phyloP scores from a whole-genome alignment of 768 basidiomycete genomes.

The Pleurotus platypus region DNA sequence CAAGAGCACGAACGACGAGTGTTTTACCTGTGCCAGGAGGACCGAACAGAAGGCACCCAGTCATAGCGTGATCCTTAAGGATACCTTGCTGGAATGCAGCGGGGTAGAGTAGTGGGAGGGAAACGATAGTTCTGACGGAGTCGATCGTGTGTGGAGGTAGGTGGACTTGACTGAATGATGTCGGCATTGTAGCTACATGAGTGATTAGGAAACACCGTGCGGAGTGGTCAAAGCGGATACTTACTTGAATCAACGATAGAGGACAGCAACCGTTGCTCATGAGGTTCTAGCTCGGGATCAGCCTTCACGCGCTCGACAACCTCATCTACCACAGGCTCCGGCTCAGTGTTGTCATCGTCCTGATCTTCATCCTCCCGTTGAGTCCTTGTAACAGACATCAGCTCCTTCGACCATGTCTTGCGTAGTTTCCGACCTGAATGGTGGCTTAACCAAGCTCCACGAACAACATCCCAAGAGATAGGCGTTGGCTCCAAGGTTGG shows the following conservation, averaged over 20 bases:
- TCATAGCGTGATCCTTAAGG: constrained; percentile 88
- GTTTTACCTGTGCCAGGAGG: constrained; percentile 92
- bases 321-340: constrained; percentile 52
- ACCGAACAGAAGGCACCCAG: constrained; percentile 87
- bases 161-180: constrained; percentile 85
- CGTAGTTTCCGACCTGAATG: constrained; percentile 47
- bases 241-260: constrained; percentile 84
- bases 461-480: constrained; percentile 66
- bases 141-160: constrained; percentile 87
- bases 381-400: constrained; percentile 24
- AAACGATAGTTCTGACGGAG: constrained; percentile 87
- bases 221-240: constrained; percentile 9
- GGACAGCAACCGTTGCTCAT: constrained; percentile 76
- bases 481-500: constrained; percentile 50
- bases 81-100: constrained; percentile 86
- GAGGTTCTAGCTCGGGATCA: constrained; percentile 70
- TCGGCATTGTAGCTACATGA: constrained; percentile 62
- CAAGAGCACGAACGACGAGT: constrained; percentile 81
- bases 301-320: constrained; percentile 75
- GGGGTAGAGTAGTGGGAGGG: constrained; percentile 83
- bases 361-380: constrained; percentile 32
- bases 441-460: constrained; percentile 62
- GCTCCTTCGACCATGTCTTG: constrained; percentile 58
- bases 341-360: constrained; percentile 29
- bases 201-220: too few species aligned